A percentile compares a stretch with the other conserved stretches of the same genome.
These are phyloP conservation scores for Emergomyces africanus DNA, from an alignment of 2,329 filamentous ascomycete genomes.

Conservation along the genomic window DNA sequence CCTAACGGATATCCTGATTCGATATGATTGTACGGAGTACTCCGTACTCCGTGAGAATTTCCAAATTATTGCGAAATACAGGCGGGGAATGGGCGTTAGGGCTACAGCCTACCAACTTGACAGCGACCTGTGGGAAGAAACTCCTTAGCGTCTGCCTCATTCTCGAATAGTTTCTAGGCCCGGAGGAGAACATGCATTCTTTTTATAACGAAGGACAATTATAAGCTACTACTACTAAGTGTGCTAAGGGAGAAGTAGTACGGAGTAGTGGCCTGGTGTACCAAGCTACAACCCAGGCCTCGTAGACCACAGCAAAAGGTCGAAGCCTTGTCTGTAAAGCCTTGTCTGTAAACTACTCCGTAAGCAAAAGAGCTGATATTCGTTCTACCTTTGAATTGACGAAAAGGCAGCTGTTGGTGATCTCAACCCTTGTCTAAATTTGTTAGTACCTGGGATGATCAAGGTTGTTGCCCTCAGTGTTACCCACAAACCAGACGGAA, in stretches of 20 bases:
- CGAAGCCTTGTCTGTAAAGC: neutral
- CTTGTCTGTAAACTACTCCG: neutral
- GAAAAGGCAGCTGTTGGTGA: neutral
- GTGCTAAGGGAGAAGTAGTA: too few relatives aligned
- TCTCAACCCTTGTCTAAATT: neutral
- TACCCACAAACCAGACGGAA: neutral
- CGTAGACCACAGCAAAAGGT: neutral
- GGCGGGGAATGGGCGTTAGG: neutral
- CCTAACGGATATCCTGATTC: neutral
- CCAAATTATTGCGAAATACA: neutral
- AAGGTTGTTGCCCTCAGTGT: neutral
- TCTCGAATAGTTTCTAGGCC: neutral
- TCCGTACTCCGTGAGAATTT: too few relatives aligned
- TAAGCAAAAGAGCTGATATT: neutral
- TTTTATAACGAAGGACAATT: neutral
- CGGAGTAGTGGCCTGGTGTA: neutral
- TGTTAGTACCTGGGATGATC: neutral
- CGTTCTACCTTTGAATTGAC: too few relatives aligned
- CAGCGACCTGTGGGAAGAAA: neutral
- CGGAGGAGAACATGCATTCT: neutral
- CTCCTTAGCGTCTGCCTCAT: neutral
- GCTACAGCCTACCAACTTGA: too few relatives aligned
- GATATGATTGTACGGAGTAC: too few relatives aligned
- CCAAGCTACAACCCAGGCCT: neutral
- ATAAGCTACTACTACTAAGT: neutral